Percentiles rank a stretch among this genome's conserved stretches.
These are phyloP conservation scores for Globisporangium sylvaticum DNA, from an alignment of 352 stramenopile species.

Conservation along the genomic window DNA sequence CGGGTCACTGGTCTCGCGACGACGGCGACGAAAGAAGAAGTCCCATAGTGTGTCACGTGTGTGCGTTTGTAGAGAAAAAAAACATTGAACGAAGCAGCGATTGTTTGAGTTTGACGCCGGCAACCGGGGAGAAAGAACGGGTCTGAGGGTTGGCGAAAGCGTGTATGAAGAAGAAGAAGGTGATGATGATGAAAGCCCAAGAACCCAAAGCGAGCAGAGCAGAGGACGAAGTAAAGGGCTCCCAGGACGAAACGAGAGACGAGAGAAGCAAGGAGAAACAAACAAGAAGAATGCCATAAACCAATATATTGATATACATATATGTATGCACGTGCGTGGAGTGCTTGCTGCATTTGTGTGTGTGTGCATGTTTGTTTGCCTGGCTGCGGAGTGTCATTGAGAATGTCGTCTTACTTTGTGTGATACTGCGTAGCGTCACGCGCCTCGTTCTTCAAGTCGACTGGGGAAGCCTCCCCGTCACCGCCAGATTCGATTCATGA, in stretches of 20 bases:
- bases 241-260: not conserved
- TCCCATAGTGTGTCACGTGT: not conserved
- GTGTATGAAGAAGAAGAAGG: slow-evolving; percentile 4
- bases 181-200: slow-evolving; percentile 6
- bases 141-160: not conserved
- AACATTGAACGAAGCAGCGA: not conserved
- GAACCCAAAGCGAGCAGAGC: not conserved
- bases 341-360: not conserved
- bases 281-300: slow-evolving; percentile 6
- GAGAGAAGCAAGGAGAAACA: not conserved
- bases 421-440: not conserved
- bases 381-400: not conserved
- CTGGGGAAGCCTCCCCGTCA: not conserved
- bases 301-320: slow-evolving; percentile 13
- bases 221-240: slow-evolving; percentile 6
- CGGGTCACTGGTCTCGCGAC: not conserved
- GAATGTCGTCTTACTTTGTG: not conserved
- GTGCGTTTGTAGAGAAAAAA: slow-evolving; percentile 8
- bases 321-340: not conserved
- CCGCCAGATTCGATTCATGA: not conserved
- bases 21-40: not conserved
- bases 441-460: not conserved
- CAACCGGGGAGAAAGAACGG: not conserved
- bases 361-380: not conserved
- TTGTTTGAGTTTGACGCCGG: slow-evolving; percentile 4